Percentiles rank a stretch among this genome's conserved stretches.
Evolutionary conservation across 2,329 filamentous ascomycete genomes (phyloP).

Genomic region (Aspergillus pseudoterreus): DNA sequence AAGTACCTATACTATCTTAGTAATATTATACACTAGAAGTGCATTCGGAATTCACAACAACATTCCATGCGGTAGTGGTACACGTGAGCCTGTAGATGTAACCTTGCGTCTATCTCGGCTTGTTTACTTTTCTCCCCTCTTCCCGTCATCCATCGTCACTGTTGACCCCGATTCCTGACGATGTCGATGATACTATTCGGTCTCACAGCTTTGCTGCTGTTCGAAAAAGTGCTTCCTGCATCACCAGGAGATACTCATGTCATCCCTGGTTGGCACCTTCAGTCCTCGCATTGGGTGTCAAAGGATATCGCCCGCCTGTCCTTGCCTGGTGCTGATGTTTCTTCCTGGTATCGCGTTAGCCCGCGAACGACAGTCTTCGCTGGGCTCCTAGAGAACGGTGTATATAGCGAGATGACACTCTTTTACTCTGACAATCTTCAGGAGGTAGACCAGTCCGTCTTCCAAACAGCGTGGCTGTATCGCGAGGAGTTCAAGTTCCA

Average conservation of each 20-base stretch:
- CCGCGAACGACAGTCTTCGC: slow-evolving; percentile 56
- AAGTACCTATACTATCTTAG: no score
- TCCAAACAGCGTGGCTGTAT: slow-evolving; percentile 58
- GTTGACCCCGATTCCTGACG: no score
- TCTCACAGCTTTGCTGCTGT: no score
- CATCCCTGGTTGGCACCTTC: slow-evolving; percentile 48
- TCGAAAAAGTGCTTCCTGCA: no score
- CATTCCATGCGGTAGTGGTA: no score
- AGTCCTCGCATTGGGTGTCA: slow-evolving; percentile 41
- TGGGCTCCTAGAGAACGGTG: slow-evolving; percentile 51
- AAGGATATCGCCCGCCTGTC: slow-evolving; percentile 41
- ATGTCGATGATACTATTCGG: no score
- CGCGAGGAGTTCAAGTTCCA: slow-evolving; percentile 50
- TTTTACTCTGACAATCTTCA: slow-evolving; percentile 55
- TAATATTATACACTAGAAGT: no score
- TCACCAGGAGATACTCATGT: slow-evolving; percentile 11
- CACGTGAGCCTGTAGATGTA: no score
- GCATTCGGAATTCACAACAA: no score
- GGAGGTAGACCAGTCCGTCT: slow-evolving; percentile 45
- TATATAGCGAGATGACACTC: slow-evolving; percentile 52
- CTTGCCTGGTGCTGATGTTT: slow-evolving; percentile 42
- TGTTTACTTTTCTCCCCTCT: no score
- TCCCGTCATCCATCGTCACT: no score
- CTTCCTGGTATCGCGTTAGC: slow-evolving; percentile 50
- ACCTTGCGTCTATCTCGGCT: no score